Evolutionary conservation across 1,284 basidiomycete genomes (phyloP), one percentile per base, ranked within the genome.

Genomic region (Rhodotorula sp.): DNA sequence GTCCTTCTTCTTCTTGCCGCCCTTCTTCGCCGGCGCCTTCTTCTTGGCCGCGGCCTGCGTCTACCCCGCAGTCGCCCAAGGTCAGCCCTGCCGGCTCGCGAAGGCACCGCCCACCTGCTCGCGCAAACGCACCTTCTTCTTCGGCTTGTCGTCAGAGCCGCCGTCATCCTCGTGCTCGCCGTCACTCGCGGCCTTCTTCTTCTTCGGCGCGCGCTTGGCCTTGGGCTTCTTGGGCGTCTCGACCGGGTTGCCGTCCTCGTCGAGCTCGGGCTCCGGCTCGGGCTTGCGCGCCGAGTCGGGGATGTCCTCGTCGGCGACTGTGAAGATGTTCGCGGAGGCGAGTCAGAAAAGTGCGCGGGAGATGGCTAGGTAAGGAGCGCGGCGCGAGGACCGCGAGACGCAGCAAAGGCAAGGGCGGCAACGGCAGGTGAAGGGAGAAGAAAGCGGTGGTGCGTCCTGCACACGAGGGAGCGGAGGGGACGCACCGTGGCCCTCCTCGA

Each of bases 211-310:
- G 39, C 58, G 25, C 51, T 50, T 61, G 36, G 19, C 46, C 64
- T 64, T 64, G 29, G 46, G 15, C 62, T 48, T 56, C 69, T 67
- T 71, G 60, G 70, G 53, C 66, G 48, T 39, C 56, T 67, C 32
- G 41, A 53, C 34, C 37, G 36, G n/a, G 59, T 69, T 37, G 39
- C 34, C 60, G n/a, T 62, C 74, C 48, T 58, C 62, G 32, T 57
- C 68, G 13, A 57, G 51, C 48, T 64, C 63, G 19, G 27, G 37
- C 59, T 61, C 46, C 19, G 53, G 19, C 39, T 68, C 67, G 12
- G 69, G 70, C 68, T 77, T 78, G 46, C 73, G 69, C 25, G 77
- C 77, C 13, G 71, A 53, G 5, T 77, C 76, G 51, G 77, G 77
- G 46, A 78, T 73, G 60, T 78, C 77, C 48, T 70, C 72, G 36